Evolutionary conservation across 305 asterid species (phyloP), one percentile per base, ranked within the genome.

Genomic region (Fraxinus baroniana): DNA sequence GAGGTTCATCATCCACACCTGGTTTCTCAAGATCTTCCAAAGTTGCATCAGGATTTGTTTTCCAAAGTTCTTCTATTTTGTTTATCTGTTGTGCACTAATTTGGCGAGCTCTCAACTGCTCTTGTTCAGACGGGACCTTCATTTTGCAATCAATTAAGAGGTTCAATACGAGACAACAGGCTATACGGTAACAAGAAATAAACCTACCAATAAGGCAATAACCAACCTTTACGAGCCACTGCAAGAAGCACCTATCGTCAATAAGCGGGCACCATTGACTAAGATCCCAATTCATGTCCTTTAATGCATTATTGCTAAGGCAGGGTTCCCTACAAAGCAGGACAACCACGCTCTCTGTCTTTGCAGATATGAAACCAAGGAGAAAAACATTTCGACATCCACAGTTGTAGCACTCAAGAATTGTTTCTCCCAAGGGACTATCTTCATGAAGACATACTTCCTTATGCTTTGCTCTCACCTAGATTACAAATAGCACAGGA

Each of bases 1-100:
- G 98, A 79, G 99, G 98, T 89, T 96, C 99, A 70, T 96, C 99
- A 89, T 96, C 99, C 79, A 96, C 98, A 30, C 98, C 98, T 80
- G 99, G 99, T 93, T 96, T 96, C 94, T 96, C 98, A 80, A 96
- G 99, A 91, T 96, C 99, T 86, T 96, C 99, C 88, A 96, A 84
- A 75, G 95, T 86, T 76, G 99, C 98, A 91, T 96, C 98, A 55
- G 99, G 98, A 84, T 94, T 96, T 79, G 99, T 88, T 88, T 96
- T 96, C 99, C 99, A 96, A 79, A 96, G 96, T 91, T 96, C 99
- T 89, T 96, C 99, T 72, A 96, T 95, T 84, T 94, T 96, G 87
- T 96, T 96, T 86, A 96, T 96, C 90, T 96, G 99, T 83, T 96
- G 99, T 60, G 99, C 99, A 80, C 98, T 94, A 81, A 96, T 92